Conservation (phyloP, 139 green algal genomes). For the Pseudopediastrum boryanum region DNA sequence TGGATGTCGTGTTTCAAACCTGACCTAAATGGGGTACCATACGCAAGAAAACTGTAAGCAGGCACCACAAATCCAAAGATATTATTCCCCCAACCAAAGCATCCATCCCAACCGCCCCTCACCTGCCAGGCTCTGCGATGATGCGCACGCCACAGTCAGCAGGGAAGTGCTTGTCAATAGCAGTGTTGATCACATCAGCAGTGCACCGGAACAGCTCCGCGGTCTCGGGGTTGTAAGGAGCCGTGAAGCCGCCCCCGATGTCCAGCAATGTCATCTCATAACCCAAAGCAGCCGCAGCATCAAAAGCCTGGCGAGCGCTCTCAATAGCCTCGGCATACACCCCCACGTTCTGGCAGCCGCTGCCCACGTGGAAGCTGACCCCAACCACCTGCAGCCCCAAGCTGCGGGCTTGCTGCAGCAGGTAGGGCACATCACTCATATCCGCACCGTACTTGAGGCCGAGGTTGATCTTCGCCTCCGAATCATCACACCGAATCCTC, state of each 20-base stretch:
- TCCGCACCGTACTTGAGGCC: slow-evolving; percentile 50
- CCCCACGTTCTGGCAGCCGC: slow-evolving; percentile 68
- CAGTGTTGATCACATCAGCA: slow-evolving; percentile 47
- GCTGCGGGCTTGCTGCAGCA: slow-evolving; percentile 34
- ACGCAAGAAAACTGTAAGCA: no score
- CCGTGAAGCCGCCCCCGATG: slow-evolving; percentile 44
- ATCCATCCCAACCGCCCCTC: slow-evolving; percentile 74
- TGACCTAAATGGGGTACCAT: no score
- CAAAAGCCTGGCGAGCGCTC: slow-evolving; percentile 27
- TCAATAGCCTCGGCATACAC: slow-evolving; percentile 74
- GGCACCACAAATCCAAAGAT: background rate
- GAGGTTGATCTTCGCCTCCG: slow-evolving; percentile 38
- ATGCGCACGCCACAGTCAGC: slow-evolving; percentile 58
- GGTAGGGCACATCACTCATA: slow-evolving; percentile 18
- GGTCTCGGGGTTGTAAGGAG: slow-evolving; percentile 11
- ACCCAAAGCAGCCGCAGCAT: slow-evolving; percentile 15
- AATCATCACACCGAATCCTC: slow-evolving; percentile 83
- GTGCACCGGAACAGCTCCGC: slow-evolving; percentile 13
- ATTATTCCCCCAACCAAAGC: background rate
- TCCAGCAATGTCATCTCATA: slow-evolving; percentile 40
- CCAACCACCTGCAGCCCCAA: slow-evolving; percentile 71
- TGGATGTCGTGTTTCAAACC: no score
- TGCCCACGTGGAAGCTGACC: slow-evolving; percentile 93
- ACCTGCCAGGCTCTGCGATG: slow-evolving; percentile 91
- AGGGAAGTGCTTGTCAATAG: slow-evolving; percentile 83